Evolutionary conservation across 176 grass and related monocot genomes (phyloP).

Genomic region (Rhynchospora breviuscula): DNA sequence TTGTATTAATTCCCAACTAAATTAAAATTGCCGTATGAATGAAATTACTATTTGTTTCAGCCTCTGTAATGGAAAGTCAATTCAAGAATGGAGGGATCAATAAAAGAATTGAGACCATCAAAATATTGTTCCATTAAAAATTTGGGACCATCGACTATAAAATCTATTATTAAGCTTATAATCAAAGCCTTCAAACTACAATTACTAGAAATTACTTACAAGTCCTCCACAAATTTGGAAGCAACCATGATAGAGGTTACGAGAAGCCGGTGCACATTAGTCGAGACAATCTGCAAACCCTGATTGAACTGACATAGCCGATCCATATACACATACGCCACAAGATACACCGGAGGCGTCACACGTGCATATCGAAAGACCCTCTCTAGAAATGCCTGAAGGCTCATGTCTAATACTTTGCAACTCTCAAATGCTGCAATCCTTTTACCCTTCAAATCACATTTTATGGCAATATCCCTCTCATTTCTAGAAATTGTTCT

Average conservation of each 20-base stretch:
- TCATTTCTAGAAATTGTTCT: conserved; percentile 72
- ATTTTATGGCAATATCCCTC: background rate
- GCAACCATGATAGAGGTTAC: conserved; percentile 62
- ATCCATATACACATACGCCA: conserved; percentile 93
- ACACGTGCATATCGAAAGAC: conserved; percentile 61
- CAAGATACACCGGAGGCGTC: conserved; percentile 64
- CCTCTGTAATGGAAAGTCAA: background rate
- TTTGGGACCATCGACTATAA: background rate
- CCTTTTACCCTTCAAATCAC: background rate
- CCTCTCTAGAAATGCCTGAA: conserved; percentile 60
- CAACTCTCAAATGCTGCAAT: conserved; percentile 39
- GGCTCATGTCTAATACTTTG: conserved; percentile 61
- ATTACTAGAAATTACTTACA: conserved; percentile 19
- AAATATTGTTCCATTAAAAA: background rate
- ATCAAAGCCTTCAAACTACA: too few species aligned
- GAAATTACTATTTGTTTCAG: background rate
- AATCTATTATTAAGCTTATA: too few species aligned
- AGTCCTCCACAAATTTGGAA: conserved; percentile 89
- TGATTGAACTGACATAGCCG: conserved; percentile 47
- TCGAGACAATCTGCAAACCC: conserved; percentile 37
- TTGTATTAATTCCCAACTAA: background rate
- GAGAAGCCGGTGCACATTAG: conserved; percentile 80
- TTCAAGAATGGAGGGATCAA: background rate
- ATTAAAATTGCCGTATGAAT: background rate
- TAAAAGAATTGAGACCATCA: background rate